These are phyloP conservation scores for Chaetomium sp. DNA, from an alignment of 2,329 filamentous ascomycete species.

Conservation along the genomic window DNA sequence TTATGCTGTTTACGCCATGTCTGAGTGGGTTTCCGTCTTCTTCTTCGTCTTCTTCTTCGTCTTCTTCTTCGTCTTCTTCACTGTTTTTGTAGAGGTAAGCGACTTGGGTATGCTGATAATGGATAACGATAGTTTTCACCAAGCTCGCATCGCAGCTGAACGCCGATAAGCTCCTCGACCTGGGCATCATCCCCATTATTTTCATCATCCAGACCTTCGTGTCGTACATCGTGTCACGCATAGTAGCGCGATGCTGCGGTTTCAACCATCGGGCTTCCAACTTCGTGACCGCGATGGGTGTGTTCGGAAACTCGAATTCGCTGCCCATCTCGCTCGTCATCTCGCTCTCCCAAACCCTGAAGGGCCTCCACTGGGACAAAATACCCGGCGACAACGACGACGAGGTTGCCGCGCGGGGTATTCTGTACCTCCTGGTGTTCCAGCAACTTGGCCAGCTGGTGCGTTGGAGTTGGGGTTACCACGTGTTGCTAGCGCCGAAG, in stretches of 20 bases:
- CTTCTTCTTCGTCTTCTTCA: background rate
- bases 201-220: conserved; percentile 82
- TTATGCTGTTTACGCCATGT: conserved; percentile 93
- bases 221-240: conserved; percentile 69
- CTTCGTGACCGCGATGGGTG: conserved; percentile 93
- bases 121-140: conserved; percentile 65
- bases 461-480: conserved; percentile 97
- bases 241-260: conserved; percentile 67
- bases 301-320: conserved; percentile 95
- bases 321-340: conserved; percentile 93
- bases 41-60: background rate
- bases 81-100: background rate
- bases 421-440: conserved; percentile 93
- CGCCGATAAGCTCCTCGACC: conserved; percentile 79
- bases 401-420: conserved; percentile 87
- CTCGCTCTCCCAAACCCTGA: conserved; percentile 85
- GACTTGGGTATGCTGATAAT: background rate
- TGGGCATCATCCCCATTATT: conserved; percentile 92
- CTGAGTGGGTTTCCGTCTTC: conserved; percentile 57
- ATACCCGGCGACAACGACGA: conserved; percentile 91
- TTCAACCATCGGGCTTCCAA: conserved; percentile 83
- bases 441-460: conserved; percentile 94
- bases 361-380: conserved; percentile 87
- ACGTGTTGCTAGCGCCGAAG: conserved; percentile 83
- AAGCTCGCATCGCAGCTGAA: conserved; percentile 94